A percentile compares a stretch with the other conserved stretches of the same genome.
Conservation (phyloP, 495 filamentous ascomycete species). For the Hypoxylon subgilvum region DNA sequence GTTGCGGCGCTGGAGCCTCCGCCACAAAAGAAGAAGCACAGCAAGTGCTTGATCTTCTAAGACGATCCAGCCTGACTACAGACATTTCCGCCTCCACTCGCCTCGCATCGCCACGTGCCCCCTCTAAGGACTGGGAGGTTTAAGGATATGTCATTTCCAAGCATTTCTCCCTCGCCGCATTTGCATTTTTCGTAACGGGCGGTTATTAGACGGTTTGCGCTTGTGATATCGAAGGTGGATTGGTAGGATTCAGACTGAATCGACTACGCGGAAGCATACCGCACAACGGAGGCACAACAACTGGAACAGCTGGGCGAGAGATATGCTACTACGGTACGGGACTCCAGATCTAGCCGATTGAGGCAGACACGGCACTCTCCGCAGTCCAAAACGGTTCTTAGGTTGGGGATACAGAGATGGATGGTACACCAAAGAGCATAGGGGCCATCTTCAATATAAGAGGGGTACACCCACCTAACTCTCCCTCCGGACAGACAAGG, state of each 20-base stretch:
- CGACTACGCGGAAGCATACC: conserved; percentile 32
- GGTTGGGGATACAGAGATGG: conserved; percentile 20
- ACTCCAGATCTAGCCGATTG: conserved; percentile 21
- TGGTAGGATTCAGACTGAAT: conserved; percentile 40
- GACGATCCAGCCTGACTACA: background rate
- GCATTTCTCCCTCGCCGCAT: conserved; percentile 28
- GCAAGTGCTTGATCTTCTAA: conserved; percentile 61
- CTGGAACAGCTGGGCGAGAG: conserved; percentile 21
- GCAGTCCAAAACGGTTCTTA: conserved; percentile 30
- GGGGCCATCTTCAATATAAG: conserved; percentile 13
- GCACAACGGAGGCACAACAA: conserved; percentile 27
- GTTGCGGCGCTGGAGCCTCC: conserved; percentile 90
- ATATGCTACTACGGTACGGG: conserved; percentile 25
- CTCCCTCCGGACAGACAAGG: conserved; percentile 28
- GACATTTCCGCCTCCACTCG: conserved; percentile 16
- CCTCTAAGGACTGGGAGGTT: conserved; percentile 23
- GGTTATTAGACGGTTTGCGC: conserved; percentile 40
- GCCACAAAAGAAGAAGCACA: conserved; percentile 66
- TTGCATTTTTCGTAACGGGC: conserved; percentile 37
- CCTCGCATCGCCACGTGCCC: conserved; percentile 10
- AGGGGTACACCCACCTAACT: conserved; percentile 9
- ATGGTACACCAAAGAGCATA: conserved; percentile 14
- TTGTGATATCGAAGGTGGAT: conserved; percentile 37
- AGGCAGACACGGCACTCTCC: conserved; percentile 11
- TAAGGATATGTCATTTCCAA: conserved; percentile 17